Base-by-base conservation (phyloP, 805 yeast species). In the Metschnikowia arizonensis region DNA sequence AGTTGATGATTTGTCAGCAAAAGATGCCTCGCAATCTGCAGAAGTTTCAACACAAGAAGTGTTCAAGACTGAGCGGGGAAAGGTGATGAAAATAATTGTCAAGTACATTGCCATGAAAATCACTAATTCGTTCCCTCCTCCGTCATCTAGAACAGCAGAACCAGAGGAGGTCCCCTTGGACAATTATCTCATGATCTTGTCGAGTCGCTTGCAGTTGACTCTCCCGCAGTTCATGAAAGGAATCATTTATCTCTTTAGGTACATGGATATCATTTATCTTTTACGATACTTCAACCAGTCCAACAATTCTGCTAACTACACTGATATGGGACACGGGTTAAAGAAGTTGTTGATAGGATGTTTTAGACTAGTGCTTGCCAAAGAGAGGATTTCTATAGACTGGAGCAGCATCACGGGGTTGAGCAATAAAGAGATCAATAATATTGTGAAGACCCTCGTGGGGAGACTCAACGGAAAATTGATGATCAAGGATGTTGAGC, bases 211-310 rank as follows among this genome's bases (percentile, higher is more conserved):
- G 40, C 62, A 61, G 43, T 54, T 72, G 33, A 52, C 68, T 1
- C 47, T 72, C 23, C 59, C 66, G 2, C 52, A 61, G 49, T 72
- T 72, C 50, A 61, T 72, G 63, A 68, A 66, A 46, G 70, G 74
- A 4, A 59, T 65, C 32, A 67, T 72, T 23, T 71, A 71, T 50
- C 58, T 72, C 37, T 72, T 72, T 59, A 60, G 76, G 43, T 72
- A 72, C 53, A 72, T 72, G 75, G 76, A 72, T 51, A 68, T 72
- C 35, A 65, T 72, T 41, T 72, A 72, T 54, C 62, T 72, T 45
- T 64, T 72, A 48, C 57, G 76, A 44, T 72, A 72, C 50, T 63
- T 72, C 46, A 72, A 72, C 49, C 76, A 72, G 52, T 65, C 73
- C 24, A 72, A 72, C 50, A 72, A 72, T 49, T 68, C 62, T 47